Conservation (phyloP, 106 monocot species). For the Dactylorhiza incarnata region DNA sequence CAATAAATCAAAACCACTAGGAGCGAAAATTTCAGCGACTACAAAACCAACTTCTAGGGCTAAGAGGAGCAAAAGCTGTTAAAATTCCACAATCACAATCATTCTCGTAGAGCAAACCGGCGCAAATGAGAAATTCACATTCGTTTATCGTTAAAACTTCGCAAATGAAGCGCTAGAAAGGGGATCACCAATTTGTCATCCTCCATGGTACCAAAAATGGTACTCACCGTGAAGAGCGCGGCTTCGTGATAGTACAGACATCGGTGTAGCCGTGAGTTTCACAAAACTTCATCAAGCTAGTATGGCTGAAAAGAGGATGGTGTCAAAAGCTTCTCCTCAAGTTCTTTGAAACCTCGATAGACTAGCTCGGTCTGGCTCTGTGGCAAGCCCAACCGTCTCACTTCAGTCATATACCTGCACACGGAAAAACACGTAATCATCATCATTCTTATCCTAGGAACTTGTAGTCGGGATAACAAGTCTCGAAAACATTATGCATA, state of each 20-base stretch:
- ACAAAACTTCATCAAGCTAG: neutral
- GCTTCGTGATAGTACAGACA: too few relatives aligned
- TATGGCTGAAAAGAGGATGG: slow-evolving; percentile 18
- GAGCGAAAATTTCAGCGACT: neutral
- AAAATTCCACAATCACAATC: neutral
- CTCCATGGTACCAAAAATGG: too few relatives aligned
- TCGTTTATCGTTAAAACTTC: too few relatives aligned
- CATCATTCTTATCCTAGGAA: neutral
- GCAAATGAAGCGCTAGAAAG: too few relatives aligned
- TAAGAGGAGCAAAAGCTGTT: neutral
- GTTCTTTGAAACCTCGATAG: slow-evolving; percentile 64
- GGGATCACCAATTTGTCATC: too few relatives aligned
- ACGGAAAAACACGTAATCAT: neutral
- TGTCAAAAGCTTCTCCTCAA: slow-evolving; percentile 55
- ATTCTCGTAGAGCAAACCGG: neutral
- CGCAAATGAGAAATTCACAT: neutral
- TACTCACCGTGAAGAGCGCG: too few relatives aligned
- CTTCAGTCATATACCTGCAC: slow-evolving; percentile 85
- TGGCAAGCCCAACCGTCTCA: slow-evolving; percentile 64
- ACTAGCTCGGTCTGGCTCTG: slow-evolving; percentile 70
- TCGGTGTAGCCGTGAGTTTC: too few relatives aligned
- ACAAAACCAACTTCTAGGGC: neutral
- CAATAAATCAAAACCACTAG: neutral
- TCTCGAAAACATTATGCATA: neutral
- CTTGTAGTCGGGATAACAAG: neutral